Conservation (phyloP, 805 yeast genomes). For the Candida arabinofermentans region DNA sequence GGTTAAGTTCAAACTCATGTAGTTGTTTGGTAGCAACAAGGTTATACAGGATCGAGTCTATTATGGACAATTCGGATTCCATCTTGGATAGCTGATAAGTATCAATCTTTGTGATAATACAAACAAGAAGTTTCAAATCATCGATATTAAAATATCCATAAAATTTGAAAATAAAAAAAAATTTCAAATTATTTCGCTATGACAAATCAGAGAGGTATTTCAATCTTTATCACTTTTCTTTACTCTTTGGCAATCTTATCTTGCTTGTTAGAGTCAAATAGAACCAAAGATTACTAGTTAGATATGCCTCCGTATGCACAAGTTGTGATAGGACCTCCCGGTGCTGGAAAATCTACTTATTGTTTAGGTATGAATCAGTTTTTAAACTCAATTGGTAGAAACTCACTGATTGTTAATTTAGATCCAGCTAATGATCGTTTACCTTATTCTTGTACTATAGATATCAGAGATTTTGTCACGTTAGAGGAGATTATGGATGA, state of each 20-base stretch:
- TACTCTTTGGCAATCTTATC: no score
- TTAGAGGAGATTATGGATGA: conserved; percentile 59
- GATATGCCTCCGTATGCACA: conserved; percentile 70
- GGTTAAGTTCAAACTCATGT: conserved; percentile 24
- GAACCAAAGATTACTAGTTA: no score
- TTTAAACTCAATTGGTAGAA: conserved; percentile 89
- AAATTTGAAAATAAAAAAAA: no score
- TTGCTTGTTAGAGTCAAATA: not conserved
- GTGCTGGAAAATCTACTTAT: conserved; percentile 94
- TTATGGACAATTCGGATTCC: conserved; percentile 22
- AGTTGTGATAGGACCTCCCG: conserved; percentile 96
- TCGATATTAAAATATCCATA: no score
- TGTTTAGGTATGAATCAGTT: conserved; percentile 92
- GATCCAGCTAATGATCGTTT: conserved; percentile 74
- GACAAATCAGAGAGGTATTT: no score
- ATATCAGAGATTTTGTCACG: conserved; percentile 53
- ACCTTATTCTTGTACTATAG: conserved; percentile 52
- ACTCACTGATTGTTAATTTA: conserved; percentile 76
- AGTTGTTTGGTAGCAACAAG: conserved; percentile 23
- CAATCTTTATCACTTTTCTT: no score
- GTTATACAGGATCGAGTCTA: conserved; percentile 25
- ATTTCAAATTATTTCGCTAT: no score
- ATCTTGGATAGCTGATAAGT: conserved; percentile 8
- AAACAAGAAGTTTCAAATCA: no score
- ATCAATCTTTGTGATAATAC: no score